Evolutionary conservation across 306 rosid species (phyloP).

Genomic region (Notholithocarpus densiflorus): DNA sequence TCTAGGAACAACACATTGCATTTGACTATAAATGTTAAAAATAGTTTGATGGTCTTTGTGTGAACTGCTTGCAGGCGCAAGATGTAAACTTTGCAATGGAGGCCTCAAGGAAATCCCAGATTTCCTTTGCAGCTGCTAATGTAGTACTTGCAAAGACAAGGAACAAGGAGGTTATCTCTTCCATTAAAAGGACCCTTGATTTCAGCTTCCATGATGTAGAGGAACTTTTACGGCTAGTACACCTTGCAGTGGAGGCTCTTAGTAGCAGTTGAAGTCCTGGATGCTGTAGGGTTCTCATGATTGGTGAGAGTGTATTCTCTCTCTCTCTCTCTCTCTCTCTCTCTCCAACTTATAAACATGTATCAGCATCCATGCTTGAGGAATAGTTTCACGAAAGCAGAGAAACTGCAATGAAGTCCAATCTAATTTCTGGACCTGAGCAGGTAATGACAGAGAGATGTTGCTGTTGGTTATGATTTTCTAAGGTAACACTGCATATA

Average conservation of each 20-base stretch:
- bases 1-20: neutral
- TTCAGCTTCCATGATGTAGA: conserved; percentile 1
- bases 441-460: neutral
- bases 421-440: neutral
- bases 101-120: conserved; percentile 1
- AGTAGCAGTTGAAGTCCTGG: neutral
- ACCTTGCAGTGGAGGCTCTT: neutral
- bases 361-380: neutral
- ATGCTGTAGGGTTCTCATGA: neutral
- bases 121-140: neutral
- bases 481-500: neutral
- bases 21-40: neutral
- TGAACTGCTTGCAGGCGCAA: neutral
- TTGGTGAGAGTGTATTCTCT: neutral
- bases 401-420: neutral
- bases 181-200: neutral
- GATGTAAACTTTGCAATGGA: neutral
- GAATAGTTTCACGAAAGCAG: neutral
- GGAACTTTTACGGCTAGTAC: neutral
- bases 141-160: neutral
- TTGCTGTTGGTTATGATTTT: neutral
- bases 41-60: neutral
- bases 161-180: neutral
- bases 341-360: neutral
- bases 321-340: neutral